phyloP scores from a whole-genome alignment of 345 rosid species.

The Orychophragmus violaceus region DNA sequence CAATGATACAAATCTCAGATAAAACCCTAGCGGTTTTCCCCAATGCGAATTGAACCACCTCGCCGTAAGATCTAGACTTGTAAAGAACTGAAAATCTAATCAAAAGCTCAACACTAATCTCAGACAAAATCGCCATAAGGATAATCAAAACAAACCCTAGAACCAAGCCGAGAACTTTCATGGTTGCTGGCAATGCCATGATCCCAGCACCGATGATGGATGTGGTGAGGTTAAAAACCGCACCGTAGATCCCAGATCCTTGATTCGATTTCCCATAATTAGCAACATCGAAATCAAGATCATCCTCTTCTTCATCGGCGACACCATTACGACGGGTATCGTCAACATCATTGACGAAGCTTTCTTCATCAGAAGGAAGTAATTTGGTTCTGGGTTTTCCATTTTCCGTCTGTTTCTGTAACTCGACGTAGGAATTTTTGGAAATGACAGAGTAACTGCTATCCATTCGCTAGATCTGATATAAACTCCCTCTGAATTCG shows the following conservation, averaged over 20 bases:
- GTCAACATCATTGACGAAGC: conserved; percentile 18
- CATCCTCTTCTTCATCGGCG: conserved; percentile 26
- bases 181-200: conserved; percentile 96
- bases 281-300: conserved; percentile 37
- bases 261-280: conserved; percentile 29
- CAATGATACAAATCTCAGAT: conserved; percentile 81
- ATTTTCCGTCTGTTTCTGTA: conserved; percentile 39
- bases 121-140: conserved; percentile 74
- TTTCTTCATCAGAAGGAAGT: conserved; percentile 43
- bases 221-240: conserved; percentile 89
- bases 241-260: conserved; percentile 68
- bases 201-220: conserved; percentile 93
- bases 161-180: conserved; percentile 85
- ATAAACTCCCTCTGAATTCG: neutral
- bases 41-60: conserved; percentile 68
- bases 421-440: conserved; percentile 51
- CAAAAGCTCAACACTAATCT: conserved; percentile 77
- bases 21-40: conserved; percentile 81
- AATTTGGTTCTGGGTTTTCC: conserved; percentile 35
- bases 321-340: conserved; percentile 1
- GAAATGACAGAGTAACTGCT: conserved; percentile 59
- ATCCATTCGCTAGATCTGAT: conserved; percentile 49
- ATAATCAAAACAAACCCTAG: conserved; percentile 61
- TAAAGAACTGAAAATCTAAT: conserved; percentile 61
- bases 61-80: conserved; percentile 80